phyloP scores from a whole-genome alignment of 768 basidiomycete species.

The Leccinum arenicola region DNA sequence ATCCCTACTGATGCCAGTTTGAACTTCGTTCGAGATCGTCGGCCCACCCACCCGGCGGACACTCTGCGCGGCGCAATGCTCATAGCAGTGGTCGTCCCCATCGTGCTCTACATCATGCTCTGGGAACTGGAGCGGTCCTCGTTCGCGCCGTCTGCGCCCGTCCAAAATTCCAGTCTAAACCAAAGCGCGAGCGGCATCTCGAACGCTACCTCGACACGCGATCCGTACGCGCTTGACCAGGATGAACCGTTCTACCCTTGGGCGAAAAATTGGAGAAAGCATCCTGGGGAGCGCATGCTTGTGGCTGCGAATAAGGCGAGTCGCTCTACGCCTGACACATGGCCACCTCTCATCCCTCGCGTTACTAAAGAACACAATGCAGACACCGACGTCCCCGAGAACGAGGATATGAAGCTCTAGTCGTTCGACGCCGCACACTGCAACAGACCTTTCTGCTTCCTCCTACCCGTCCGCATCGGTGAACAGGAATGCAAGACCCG shows the following conservation, averaged over 20 bases:
- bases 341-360: constrained; percentile 34
- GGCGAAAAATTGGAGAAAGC: neutral
- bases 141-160: neutral
- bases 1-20: neutral
- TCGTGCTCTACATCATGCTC: constrained; percentile 23
- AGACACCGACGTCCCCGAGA: neutral
- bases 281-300: neutral
- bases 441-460: constrained; percentile 37
- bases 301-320: neutral
- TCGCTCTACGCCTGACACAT: constrained; percentile 4
- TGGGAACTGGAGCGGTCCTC: constrained; percentile 20
- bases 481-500: no score
- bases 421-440: constrained; percentile 26
- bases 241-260: neutral
- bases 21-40: constrained; percentile 2
- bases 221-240: no score
- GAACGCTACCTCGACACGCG: neutral
- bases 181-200: neutral
- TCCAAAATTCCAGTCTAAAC: neutral
- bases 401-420: neutral
- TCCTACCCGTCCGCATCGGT: constrained; percentile 18
- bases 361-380: constrained; percentile 28
- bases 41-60: neutral
- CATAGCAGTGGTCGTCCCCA: constrained; percentile 16
- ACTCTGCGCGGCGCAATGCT: constrained; percentile 15